Conservation (phyloP, 2,329 filamentous ascomycete genomes). For the Colletotrichum echinochloae region DNA sequence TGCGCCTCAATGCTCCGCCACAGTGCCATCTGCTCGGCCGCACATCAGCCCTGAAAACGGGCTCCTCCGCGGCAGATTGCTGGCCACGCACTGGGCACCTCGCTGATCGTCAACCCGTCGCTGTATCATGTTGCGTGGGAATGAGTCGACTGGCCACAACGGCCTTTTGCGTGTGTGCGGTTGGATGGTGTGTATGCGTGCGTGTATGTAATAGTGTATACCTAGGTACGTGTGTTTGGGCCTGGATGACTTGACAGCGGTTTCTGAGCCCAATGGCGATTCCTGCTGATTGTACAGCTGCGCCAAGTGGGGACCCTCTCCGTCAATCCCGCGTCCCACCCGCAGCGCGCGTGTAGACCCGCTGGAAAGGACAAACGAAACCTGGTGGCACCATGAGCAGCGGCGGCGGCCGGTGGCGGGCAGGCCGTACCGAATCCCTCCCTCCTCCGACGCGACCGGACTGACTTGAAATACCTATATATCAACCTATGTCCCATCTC, state of each 20-base stretch:
- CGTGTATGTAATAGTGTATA: not conserved
- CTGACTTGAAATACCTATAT: slow-evolving; percentile 23
- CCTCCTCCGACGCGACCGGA: slow-evolving; percentile 17
- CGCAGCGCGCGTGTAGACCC: slow-evolving; percentile 20
- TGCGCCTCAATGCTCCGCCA: slow-evolving; percentile 25
- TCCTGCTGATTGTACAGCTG: no score
- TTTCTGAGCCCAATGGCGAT: no score
- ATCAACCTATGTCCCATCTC: slow-evolving; percentile 20
- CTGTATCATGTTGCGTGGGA: not conserved
- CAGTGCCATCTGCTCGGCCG: slow-evolving; percentile 17
- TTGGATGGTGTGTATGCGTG: not conserved
- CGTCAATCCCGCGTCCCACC: slow-evolving; percentile 35
- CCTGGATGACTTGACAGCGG: not conserved
- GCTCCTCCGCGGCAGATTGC: not conserved
- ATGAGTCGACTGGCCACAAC: slow-evolving; percentile 8
- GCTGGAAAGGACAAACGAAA: not conserved
- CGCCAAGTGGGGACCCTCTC: slow-evolving; percentile 32
- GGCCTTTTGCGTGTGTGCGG: not conserved
- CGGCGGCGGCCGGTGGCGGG: slow-evolving; percentile 4
- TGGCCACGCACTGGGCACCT: slow-evolving; percentile 13
- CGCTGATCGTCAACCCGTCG: slow-evolving; percentile 12
- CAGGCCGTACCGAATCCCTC: slow-evolving; percentile 18
- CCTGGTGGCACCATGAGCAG: slow-evolving; percentile 10
- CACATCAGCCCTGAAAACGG: slow-evolving; percentile 19
- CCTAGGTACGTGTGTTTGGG: not conserved